phyloP scores from a whole-genome alignment of 2,329 filamentous ascomycete species.

The Lasiodiplodia hormozganensis region DNA sequence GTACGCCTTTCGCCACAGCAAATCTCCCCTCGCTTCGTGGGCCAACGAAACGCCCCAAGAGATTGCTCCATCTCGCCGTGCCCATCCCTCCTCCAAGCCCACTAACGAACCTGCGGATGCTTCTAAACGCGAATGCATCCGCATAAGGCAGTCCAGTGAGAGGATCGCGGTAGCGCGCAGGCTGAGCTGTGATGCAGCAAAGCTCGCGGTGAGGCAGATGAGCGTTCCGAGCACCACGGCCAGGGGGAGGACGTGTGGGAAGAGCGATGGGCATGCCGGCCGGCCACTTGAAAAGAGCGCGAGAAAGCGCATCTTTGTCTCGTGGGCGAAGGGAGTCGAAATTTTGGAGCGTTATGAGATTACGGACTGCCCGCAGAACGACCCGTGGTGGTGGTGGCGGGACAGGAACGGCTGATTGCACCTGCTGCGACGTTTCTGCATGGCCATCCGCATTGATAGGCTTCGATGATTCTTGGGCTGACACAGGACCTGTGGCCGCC shows the following conservation, averaged over 20 bases:
- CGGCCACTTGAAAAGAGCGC: slow-evolving; percentile 44
- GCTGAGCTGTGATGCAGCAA: slow-evolving; percentile 83
- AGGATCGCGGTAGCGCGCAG: slow-evolving; percentile 84
- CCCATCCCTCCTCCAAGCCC: slow-evolving; percentile 63
- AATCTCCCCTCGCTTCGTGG: slow-evolving; percentile 48
- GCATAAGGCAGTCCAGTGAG: slow-evolving; percentile 82
- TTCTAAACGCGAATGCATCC: slow-evolving; percentile 79
- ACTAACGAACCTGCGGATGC: slow-evolving; percentile 70
- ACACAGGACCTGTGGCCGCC: slow-evolving; percentile 45
- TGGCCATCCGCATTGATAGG: slow-evolving; percentile 11
- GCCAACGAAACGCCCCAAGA: slow-evolving; percentile 85
- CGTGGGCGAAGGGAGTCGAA: slow-evolving; percentile 43
- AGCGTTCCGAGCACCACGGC: slow-evolving; percentile 52
- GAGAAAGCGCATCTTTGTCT: slow-evolving; percentile 25
- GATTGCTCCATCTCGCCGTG: slow-evolving; percentile 80
- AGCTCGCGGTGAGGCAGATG: slow-evolving; percentile 53
- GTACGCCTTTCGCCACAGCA: slow-evolving; percentile 76
- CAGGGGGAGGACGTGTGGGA: slow-evolving; percentile 57
- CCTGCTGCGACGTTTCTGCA: background rate
- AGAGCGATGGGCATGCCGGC: slow-evolving; percentile 42
- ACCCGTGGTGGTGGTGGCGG: slow-evolving; percentile 45
- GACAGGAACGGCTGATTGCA: slow-evolving; percentile 40
- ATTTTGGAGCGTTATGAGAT: slow-evolving; percentile 66
- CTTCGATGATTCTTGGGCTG: slow-evolving; percentile 58
- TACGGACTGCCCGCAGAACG: slow-evolving; percentile 61